A percentile compares a stretch with the other conserved stretches of the same genome.
Conservation (phyloP, 202 grass and related monocot species). For the Miscanthus sacchariflorus region DNA sequence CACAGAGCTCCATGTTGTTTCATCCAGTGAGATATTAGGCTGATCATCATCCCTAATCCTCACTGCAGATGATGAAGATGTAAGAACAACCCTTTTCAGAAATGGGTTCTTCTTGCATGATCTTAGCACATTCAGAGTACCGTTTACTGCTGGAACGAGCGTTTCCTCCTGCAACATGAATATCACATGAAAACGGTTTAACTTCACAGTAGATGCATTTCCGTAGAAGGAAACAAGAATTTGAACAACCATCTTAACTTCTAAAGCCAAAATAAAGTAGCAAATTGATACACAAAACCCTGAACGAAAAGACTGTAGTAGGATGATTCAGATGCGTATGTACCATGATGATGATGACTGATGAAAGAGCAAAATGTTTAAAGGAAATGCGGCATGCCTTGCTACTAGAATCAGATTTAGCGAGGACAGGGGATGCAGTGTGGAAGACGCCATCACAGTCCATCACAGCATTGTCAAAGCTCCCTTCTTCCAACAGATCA, state of each 20-base stretch:
- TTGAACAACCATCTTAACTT: neutral
- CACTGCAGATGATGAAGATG: slow-evolving; percentile 82
- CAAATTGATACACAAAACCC: neutral
- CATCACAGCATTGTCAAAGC: slow-evolving; percentile 79
- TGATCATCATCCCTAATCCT: slow-evolving; percentile 72
- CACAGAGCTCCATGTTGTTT: slow-evolving; percentile 77
- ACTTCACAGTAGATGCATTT: neutral
- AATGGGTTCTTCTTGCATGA: slow-evolving; percentile 86
- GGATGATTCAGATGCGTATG: neutral
- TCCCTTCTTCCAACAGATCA: slow-evolving; percentile 80
- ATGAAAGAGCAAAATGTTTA: neutral
- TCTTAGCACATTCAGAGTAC: slow-evolving; percentile 83
- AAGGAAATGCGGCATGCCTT: slow-evolving; percentile 56
- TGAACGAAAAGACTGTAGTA: neutral
- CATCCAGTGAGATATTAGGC: slow-evolving; percentile 62
- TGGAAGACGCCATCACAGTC: slow-evolving; percentile 85
- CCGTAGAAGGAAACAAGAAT: neutral
- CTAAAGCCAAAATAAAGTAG: neutral
- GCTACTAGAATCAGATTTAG: slow-evolving; percentile 66
- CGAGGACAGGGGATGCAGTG: slow-evolving; percentile 81
- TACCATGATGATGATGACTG: neutral
- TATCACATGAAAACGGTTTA: neutral
- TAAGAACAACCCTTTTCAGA: slow-evolving; percentile 84
- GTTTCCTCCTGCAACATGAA: slow-evolving; percentile 62
- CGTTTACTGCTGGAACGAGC: slow-evolving; percentile 72